A percentile compares a stretch with the other conserved stretches of the same genome.
These are phyloP conservation scores for Leccinum variicolor DNA, from an alignment of 768 basidiomycete species.

Conservation along the genomic window DNA sequence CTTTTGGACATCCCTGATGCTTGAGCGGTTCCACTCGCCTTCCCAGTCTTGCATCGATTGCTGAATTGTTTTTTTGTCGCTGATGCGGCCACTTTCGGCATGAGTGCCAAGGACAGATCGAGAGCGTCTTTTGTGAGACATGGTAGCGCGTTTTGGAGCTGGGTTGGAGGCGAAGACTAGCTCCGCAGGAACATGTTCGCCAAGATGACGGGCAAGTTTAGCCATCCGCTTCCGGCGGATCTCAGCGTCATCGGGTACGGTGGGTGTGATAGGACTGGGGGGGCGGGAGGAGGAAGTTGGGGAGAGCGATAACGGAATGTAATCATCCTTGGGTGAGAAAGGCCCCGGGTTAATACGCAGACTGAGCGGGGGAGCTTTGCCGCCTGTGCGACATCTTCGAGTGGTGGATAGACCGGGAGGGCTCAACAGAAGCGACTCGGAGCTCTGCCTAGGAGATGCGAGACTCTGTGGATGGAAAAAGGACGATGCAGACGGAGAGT, in stretches of 20 bases:
- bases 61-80: neutral
- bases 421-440: conserved; percentile 7
- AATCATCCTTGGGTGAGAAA: conserved; percentile 10
- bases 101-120: conserved; percentile 14
- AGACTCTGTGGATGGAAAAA: conserved; percentile 8
- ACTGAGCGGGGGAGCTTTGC: conserved; percentile 20
- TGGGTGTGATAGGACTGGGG: conserved; percentile 19
- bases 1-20: conserved; percentile 38
- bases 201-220: conserved; percentile 55
- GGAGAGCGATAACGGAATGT: conserved; percentile 5
- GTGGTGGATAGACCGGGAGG: conserved; percentile 20
- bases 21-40: conserved; percentile 40
- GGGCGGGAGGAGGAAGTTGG: conserved; percentile 15
- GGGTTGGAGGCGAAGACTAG: conserved; percentile 38
- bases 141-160: neutral
- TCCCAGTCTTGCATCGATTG: conserved; percentile 26
- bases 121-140: conserved; percentile 7
- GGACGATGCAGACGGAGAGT: conserved; percentile 19
- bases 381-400: conserved; percentile 10
- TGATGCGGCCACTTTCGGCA: neutral
- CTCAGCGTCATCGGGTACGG: conserved; percentile 28
- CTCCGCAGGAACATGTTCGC: conserved; percentile 56
- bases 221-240: conserved; percentile 49
- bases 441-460: neutral
- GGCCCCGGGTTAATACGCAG: conserved; percentile 21